phyloP scores from a whole-genome alignment of 2,329 filamentous ascomycete genomes.

The Diplocarpon rosae region DNA sequence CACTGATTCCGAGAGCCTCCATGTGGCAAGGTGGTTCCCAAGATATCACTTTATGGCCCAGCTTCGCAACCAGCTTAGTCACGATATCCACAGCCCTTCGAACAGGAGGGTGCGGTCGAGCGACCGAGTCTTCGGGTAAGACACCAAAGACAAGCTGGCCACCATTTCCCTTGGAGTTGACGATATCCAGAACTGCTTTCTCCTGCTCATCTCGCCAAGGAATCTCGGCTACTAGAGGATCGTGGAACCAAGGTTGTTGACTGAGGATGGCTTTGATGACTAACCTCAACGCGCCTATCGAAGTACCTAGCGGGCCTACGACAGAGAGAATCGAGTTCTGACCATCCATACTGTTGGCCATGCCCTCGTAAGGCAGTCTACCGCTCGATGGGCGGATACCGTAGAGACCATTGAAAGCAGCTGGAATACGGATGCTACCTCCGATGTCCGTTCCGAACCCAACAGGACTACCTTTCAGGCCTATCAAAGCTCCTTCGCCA shows the following conservation, averaged over 20 bases:
- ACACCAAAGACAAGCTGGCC: conserved; percentile 42
- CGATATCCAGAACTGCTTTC: conserved; percentile 29
- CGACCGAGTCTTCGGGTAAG: conserved; percentile 38
- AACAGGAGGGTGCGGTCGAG: conserved; percentile 46
- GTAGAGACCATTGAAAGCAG: conserved; percentile 30
- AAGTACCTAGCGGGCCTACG: conserved; percentile 50
- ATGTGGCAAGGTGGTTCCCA: conserved; percentile 45
- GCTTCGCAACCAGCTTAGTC: conserved; percentile 35
- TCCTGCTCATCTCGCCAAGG: conserved; percentile 46
- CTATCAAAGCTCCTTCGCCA: conserved; percentile 27
- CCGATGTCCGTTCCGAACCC: conserved; percentile 28
- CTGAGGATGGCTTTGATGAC: conserved; percentile 44
- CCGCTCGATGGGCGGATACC: conserved; percentile 30
- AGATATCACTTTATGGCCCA: conserved; percentile 47
- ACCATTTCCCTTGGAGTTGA: conserved; percentile 25
- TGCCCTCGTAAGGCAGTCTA: conserved; percentile 38
- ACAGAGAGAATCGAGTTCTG: conserved; percentile 53
- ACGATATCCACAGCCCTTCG: conserved; percentile 41
- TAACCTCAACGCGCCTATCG: conserved; percentile 41
- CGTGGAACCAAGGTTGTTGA: conserved; percentile 52
- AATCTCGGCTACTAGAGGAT: conserved; percentile 53
- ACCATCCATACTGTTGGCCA: conserved; percentile 48
- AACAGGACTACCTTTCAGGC: conserved; percentile 24
- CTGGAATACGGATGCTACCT: conserved; percentile 27
- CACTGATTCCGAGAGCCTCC: conserved; percentile 27